A percentile compares a stretch with the other conserved stretches of the same genome.
phyloP scores from a whole-genome alignment of 352 stramenopile species.

The Pythium grandisporangium region DNA sequence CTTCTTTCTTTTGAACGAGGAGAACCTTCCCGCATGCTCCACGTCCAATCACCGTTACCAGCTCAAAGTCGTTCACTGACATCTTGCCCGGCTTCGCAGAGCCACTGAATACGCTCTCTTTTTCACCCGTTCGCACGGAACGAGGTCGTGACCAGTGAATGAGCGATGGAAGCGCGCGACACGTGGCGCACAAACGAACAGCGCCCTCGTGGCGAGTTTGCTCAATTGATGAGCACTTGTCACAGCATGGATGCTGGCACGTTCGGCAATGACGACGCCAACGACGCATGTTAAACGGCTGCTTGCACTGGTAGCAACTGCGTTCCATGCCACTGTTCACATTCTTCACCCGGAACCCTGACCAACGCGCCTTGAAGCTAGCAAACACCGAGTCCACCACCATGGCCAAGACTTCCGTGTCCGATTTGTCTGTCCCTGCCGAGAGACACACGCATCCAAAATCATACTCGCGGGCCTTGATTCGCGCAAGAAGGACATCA shows the following conservation, averaged over 20 bases:
- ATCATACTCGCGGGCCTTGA: slow-evolving; percentile 46
- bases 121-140: slow-evolving; percentile 52
- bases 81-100: slow-evolving; percentile 58
- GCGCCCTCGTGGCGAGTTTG: slow-evolving; percentile 53
- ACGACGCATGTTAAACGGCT: slow-evolving; percentile 60
- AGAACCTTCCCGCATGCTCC: slow-evolving; percentile 66
- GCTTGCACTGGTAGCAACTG: slow-evolving; percentile 53
- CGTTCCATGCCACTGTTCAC: slow-evolving; percentile 66
- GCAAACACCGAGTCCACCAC: slow-evolving; percentile 49
- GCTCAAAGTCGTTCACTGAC: slow-evolving; percentile 68
- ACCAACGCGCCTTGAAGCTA: slow-evolving; percentile 65
- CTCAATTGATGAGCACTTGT: slow-evolving; percentile 63
- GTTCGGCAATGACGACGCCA: slow-evolving; percentile 64
- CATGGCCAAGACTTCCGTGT: slow-evolving; percentile 40
- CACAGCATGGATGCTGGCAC: slow-evolving; percentile 53
- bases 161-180: slow-evolving; percentile 40
- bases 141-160: slow-evolving; percentile 64
- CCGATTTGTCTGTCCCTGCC: slow-evolving; percentile 23
- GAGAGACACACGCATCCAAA: slow-evolving; percentile 48
- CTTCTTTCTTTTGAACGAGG: slow-evolving; percentile 63
- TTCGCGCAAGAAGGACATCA: slow-evolving; percentile 27
- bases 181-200: slow-evolving; percentile 54
- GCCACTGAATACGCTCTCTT: slow-evolving; percentile 59
- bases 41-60: slow-evolving; percentile 62
- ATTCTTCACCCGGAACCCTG: slow-evolving; percentile 66